Percentiles rank a stretch among this genome's conserved stretches.
phyloP scores from a whole-genome alignment of 1,284 basidiomycete genomes.

The Xerocomus minutiporus region DNA sequence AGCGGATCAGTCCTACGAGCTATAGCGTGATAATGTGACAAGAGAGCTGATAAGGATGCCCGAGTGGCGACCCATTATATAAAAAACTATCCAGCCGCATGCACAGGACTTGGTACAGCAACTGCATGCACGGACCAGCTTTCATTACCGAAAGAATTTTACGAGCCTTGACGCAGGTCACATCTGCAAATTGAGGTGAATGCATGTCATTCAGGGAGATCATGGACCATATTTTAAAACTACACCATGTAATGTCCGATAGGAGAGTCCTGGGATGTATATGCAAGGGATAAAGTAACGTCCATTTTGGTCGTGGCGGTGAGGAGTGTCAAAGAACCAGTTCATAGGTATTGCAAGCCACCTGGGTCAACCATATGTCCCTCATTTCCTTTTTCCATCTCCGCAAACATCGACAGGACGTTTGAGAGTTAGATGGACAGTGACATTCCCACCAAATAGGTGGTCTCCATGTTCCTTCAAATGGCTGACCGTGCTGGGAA shows the following conservation, averaged over 20 bases:
- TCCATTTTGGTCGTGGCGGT: neutral
- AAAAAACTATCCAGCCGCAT: neutral
- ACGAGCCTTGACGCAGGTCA: neutral
- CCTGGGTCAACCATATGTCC: constrained; percentile 30
- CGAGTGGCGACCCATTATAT: neutral
- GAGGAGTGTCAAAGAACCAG: constrained; percentile 8
- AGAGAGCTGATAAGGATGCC: constrained; percentile 10
- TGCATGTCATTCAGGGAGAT: constrained; percentile 2
- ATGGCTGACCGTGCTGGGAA: constrained; percentile 7
- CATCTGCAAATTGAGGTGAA: neutral
- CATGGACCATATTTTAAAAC: neutral
- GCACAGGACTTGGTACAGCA: neutral
- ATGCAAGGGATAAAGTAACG: neutral
- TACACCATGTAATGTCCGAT: constrained; percentile 10
- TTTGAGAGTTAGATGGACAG: constrained; percentile 13
- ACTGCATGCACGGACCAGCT: neutral
- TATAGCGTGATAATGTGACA: neutral
- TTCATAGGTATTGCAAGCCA: constrained; percentile 26
- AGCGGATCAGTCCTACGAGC: neutral
- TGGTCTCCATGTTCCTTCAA: constrained; percentile 30
- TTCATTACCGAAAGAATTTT: neutral
- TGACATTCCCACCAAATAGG: constrained; percentile 33
- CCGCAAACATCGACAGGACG: constrained; percentile 20
- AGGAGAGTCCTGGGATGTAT: constrained; percentile 2
- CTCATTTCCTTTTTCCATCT: constrained; percentile 31